phyloP scores from a whole-genome alignment of 495 filamentous ascomycete genomes.

The Thermochaetoides thermophila region DNA sequence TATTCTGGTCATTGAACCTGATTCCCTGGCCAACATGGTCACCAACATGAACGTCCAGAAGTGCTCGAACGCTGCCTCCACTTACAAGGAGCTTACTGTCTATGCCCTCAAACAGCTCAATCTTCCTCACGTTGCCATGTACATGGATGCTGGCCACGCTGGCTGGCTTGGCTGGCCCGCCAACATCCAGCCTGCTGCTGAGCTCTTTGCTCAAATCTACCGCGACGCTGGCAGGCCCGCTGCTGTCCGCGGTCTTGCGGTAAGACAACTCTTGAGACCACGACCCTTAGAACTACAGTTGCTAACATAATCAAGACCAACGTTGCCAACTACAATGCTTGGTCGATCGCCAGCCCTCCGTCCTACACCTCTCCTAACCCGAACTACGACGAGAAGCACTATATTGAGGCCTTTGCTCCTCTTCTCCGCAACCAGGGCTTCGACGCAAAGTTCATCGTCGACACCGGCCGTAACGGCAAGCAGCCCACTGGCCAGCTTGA shows the following conservation, averaged over 20 bases:
- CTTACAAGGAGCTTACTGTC: constrained; percentile 52
- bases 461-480: constrained; percentile 52
- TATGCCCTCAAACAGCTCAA: constrained; percentile 59
- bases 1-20: constrained; percentile 52
- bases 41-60: constrained; percentile 55
- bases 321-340: constrained; percentile 67
- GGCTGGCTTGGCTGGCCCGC: constrained; percentile 76
- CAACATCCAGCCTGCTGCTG: constrained; percentile 57
- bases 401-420: constrained; percentile 51
- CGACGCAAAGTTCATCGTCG: constrained; percentile 57
- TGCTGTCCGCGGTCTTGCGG: constrained; percentile 52
- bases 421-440: constrained; percentile 46
- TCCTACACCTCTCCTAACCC: constrained; percentile 32
- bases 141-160: constrained; percentile 66
- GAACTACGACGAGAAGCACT: constrained; percentile 55
- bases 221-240: constrained; percentile 48
- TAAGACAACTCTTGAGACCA: too few relatives aligned
- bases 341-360: constrained; percentile 22
- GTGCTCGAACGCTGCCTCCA: constrained; percentile 44
- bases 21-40: constrained; percentile 66
- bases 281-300: too few relatives aligned
- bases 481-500: constrained; percentile 48
- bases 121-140: constrained; percentile 67
- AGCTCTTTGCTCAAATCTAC: constrained; percentile 52
- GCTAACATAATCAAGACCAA: too few relatives aligned